Evolutionary conservation across 495 filamentous ascomycete genomes (phyloP).

Genomic region (Halenospora varia): DNA sequence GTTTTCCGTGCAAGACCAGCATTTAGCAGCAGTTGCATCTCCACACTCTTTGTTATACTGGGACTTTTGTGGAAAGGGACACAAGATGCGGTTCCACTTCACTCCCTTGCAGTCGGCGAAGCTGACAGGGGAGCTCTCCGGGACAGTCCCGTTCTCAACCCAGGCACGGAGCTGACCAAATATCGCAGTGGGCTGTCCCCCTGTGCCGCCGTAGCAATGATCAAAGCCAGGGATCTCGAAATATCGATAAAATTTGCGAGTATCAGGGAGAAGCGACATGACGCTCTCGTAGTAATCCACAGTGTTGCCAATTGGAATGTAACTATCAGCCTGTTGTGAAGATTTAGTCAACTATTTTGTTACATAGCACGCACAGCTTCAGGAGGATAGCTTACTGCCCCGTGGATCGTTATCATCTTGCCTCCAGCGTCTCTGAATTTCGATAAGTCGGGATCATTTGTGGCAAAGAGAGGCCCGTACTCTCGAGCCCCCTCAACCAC

Average conservation of each 20-base stretch:
- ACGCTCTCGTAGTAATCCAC: constrained; percentile 28
- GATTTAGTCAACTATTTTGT: background rate
- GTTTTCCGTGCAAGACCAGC: too few relatives aligned
- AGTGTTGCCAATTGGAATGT: constrained; percentile 24
- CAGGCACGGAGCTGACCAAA: constrained; percentile 29
- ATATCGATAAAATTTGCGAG: constrained; percentile 28
- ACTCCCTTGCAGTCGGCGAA: constrained; percentile 12
- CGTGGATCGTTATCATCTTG: background rate
- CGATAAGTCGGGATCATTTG: constrained; percentile 34
- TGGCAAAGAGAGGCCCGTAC: background rate
- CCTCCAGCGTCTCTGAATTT: constrained; percentile 28
- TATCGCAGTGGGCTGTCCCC: constrained; percentile 21
- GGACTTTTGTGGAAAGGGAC: background rate
- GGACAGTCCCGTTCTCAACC: constrained; percentile 34
- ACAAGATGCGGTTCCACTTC: constrained; percentile 19
- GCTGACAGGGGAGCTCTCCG: constrained; percentile 14
- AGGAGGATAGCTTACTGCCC: background rate
- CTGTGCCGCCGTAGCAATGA: constrained; percentile 28
- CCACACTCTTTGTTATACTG: background rate
- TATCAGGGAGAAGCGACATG: constrained; percentile 4
- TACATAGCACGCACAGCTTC: too few relatives aligned
- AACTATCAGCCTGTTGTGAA: constrained; percentile 17
- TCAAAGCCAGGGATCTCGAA: constrained; percentile 30
- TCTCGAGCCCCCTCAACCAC: background rate
- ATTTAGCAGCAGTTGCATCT: background rate